These are phyloP conservation scores for Silene latifolia DNA, from an alignment of 148 eudicot genomes.

Conservation along the genomic window DNA sequence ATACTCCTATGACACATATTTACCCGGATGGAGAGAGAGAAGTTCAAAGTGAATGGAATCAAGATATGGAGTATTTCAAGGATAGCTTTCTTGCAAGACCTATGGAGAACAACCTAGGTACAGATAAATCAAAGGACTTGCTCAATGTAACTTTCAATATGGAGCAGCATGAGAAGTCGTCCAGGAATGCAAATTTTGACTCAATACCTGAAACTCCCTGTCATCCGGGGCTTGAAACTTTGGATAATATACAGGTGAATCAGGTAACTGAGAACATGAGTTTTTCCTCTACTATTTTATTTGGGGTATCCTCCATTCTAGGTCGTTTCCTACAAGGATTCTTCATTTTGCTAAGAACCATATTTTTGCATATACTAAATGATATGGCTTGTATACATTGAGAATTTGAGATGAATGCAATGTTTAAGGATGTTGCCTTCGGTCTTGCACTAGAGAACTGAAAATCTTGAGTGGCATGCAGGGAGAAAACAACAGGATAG, in stretches of 20 bases:
- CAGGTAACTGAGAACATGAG: constrained; percentile 2
- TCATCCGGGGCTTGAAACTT: neutral
- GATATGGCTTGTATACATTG: no score
- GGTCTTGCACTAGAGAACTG: constrained; percentile 5
- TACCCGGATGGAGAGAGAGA: constrained; percentile 28
- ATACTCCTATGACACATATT: constrained; percentile 45
- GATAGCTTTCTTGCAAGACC: no score
- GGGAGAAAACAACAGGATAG: constrained; percentile 2
- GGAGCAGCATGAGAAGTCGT: constrained; percentile 4
- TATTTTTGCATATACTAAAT: neutral
- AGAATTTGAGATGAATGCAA: neutral
- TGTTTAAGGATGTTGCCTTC: constrained; percentile 1
- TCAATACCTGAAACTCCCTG: neutral
- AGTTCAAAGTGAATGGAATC: constrained; percentile 25
- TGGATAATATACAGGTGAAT: constrained; percentile 2
- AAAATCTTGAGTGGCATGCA: constrained; percentile 1
- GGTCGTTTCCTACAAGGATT: no score
- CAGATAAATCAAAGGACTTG: constrained; percentile 8
- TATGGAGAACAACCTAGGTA: neutral
- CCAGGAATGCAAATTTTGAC: neutral
- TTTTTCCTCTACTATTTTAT: neutral
- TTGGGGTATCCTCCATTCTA: neutral
- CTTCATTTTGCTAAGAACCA: neutral
- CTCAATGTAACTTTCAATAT: neutral
- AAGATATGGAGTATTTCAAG: no score